Percentiles rank a stretch among this genome's conserved stretches.
phyloP scores from a whole-genome alignment of 345 rosid species.

The Isatis tinctoria region DNA sequence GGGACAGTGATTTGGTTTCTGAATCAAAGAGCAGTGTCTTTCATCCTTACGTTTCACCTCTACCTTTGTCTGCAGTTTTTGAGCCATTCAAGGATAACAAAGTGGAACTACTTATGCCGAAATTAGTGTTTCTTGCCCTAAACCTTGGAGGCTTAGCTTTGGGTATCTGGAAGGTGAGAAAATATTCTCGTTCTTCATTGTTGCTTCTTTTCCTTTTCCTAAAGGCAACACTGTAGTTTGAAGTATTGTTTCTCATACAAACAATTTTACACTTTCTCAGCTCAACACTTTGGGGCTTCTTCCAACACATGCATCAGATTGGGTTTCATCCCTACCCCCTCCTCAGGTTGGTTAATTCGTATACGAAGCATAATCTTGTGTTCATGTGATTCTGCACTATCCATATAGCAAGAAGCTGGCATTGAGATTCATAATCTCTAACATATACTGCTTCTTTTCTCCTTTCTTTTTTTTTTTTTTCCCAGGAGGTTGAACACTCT shows the following conservation, averaged over 20 bases:
- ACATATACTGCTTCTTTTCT: not conserved
- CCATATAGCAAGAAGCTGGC: not conserved
- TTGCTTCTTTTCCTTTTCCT: not conserved
- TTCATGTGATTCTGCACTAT: not conserved
- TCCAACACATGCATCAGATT: conserved; percentile 97
- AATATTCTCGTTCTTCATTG: not conserved
- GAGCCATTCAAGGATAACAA: conserved; percentile 94
- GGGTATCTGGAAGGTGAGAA: conserved; percentile 96
- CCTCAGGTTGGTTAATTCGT: conserved; percentile 59
- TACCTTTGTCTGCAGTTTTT: conserved; percentile 59
- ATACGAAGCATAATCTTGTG: not conserved
- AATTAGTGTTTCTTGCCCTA: conserved; percentile 85
- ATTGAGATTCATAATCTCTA: not conserved
- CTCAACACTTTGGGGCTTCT: conserved; percentile 96
- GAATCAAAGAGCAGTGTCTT: not conserved
- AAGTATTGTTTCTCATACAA: not conserved
- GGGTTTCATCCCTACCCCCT: conserved; percentile 97
- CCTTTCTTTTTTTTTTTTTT: not conserved
- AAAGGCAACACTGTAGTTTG: not conserved
- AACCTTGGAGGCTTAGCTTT: conserved; percentile 89
- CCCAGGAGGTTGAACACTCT: conserved; percentile 91
- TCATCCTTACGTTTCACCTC: not conserved
- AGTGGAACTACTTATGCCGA: conserved; percentile 89
- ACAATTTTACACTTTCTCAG: conserved; percentile 45
- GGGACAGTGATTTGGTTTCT: not conserved